Conservation (phyloP, 305 asterid genomes). For the Fraxinus floribunda region DNA sequence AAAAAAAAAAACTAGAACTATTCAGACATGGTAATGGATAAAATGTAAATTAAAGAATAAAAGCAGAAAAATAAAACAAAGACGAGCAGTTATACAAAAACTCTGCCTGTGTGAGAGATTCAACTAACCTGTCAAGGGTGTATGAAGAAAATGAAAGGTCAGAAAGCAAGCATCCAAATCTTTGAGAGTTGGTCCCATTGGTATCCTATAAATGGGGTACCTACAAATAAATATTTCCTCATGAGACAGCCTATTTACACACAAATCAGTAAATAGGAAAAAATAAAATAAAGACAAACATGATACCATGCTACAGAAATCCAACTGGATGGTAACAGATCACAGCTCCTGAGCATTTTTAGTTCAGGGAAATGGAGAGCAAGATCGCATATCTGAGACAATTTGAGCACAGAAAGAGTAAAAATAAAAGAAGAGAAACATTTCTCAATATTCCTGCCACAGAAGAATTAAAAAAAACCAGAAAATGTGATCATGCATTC, state of each 20-base stretch:
- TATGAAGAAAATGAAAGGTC: constrained; percentile 49
- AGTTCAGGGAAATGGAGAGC: constrained; percentile 39
- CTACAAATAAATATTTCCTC: constrained; percentile 21
- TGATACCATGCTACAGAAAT: constrained; percentile 56
- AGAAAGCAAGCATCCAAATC: constrained; percentile 56
- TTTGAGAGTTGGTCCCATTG: constrained; percentile 43
- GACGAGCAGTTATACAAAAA: not conserved
- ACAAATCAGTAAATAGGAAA: not conserved
- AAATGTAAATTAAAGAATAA: not conserved
- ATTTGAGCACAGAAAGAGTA: not conserved
- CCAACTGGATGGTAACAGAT: constrained; percentile 45
- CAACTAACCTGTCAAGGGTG: constrained; percentile 34
- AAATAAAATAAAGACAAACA: not conserved
- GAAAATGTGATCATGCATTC: not conserved
- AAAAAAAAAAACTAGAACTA: not conserved
- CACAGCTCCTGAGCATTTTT: constrained; percentile 47
- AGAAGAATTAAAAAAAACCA: not conserved
- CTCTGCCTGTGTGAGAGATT: not conserved
- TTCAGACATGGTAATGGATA: not conserved
- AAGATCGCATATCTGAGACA: constrained; percentile 38
- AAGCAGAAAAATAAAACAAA: not conserved
- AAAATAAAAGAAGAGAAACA: constrained; percentile 22
- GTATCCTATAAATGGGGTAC: constrained; percentile 59
- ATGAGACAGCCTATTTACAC: not conserved
- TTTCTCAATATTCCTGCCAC: not conserved